A percentile compares a stretch with the other conserved stretches of the same genome.
Evolutionary conservation across 2,329 filamentous ascomycete species (phyloP).

Genomic region (Niveomyces coronatus): DNA sequence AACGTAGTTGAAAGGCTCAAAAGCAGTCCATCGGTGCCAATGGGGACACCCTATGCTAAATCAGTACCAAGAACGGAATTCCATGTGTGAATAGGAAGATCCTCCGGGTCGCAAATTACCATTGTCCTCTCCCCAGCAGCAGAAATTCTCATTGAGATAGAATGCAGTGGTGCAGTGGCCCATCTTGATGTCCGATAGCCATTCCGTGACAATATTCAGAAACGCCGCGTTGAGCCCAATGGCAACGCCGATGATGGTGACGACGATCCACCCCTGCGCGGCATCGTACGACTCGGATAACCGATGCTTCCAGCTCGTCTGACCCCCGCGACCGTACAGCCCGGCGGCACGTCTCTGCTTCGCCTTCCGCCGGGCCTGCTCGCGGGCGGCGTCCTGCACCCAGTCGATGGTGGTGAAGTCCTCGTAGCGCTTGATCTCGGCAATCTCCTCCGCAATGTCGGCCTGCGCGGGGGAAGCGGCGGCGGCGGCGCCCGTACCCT

Average conservation of each 20-base stretch:
- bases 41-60: conserved; percentile 59
- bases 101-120: too few species aligned
- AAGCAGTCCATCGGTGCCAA: conserved; percentile 82
- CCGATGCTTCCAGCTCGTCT: conserved; percentile 67
- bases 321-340: conserved; percentile 60
- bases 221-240: conserved; percentile 91
- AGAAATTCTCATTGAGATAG: conserved; percentile 95
- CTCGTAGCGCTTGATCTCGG: conserved; percentile 96
- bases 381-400: conserved; percentile 93
- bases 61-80: conserved; percentile 13
- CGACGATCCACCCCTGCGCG: conserved; percentile 94
- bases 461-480: conserved; percentile 52
- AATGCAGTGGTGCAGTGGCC: conserved; percentile 95
- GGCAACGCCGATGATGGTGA: conserved; percentile 82
- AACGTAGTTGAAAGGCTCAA: conserved; percentile 71
- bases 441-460: conserved; percentile 86
- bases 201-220: conserved; percentile 92
- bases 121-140: conserved; percentile 91
- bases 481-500: conserved; percentile 35
- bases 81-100: too few species aligned
- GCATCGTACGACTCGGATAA: conserved; percentile 86
- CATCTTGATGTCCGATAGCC: conserved; percentile 89
- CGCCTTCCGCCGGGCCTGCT: conserved; percentile 71
- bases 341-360: conserved; percentile 62
- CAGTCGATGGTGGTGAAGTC: conserved; percentile 99